Conservation (phyloP, 768 basidiomycete genomes). For the Rhodotorula toruloides region DNA sequence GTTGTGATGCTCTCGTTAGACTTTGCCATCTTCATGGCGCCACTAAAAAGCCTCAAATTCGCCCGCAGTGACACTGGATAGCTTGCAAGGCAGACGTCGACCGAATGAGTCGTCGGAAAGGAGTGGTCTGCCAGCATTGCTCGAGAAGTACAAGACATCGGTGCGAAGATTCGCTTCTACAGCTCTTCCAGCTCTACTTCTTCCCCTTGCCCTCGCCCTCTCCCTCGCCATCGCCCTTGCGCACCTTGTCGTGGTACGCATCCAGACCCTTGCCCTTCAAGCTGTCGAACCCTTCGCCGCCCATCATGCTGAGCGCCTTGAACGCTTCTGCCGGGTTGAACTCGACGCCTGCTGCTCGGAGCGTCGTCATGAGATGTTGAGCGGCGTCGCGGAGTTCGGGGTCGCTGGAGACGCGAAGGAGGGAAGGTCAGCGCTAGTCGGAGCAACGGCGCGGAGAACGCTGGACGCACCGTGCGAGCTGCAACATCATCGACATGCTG, state of each 20-base stretch:
- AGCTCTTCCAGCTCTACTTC: not conserved
- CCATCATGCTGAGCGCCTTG: slow-evolving; percentile 29
- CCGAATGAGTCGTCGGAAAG: too few species aligned
- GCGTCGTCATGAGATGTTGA: slow-evolving; percentile 12
- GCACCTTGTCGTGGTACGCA: slow-evolving; percentile 13
- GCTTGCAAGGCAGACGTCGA: too few species aligned
- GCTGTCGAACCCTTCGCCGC: slow-evolving; percentile 13
- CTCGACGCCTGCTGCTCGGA: slow-evolving; percentile 20
- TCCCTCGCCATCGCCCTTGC: not conserved
- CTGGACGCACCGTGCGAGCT: slow-evolving; percentile 11
- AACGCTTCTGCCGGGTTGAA: slow-evolving; percentile 30
- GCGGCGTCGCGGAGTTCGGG: slow-evolving; percentile 28
- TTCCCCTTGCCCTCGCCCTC: slow-evolving; percentile 9
- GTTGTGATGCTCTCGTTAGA: not conserved
- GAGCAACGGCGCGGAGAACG: too few species aligned
- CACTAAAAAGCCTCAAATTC: not conserved
- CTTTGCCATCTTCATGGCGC: not conserved
- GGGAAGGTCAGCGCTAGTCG: not conserved
- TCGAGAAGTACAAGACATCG: not conserved
- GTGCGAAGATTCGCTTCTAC: not conserved
- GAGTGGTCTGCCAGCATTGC: not conserved
- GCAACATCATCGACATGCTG: slow-evolving; percentile 18
- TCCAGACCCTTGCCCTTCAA: not conserved
- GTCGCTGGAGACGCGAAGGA: slow-evolving; percentile 1
- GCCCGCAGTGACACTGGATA: too few species aligned